Evolutionary conservation across 2,329 filamentous ascomycete species (phyloP), one percentile per base, ranked within the genome.

Genomic region (Verticillium isaacii): DNA sequence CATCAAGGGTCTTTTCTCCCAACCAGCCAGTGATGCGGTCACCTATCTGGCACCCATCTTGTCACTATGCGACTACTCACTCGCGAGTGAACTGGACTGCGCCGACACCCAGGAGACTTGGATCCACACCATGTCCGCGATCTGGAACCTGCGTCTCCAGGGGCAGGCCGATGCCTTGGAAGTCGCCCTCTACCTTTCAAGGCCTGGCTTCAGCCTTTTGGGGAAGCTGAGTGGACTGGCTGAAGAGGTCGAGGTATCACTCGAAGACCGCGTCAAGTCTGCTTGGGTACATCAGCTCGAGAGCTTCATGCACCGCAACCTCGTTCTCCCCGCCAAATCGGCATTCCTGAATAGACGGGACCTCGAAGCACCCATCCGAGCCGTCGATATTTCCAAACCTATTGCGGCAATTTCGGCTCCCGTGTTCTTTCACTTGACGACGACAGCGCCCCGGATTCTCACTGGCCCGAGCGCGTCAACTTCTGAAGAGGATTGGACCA

Each of bases 131-230:
- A 71, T 82, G 54, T 72, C 74, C 4, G 70, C 74, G 0, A 68
- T 86, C 5, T 87, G 84, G 85, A 76, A 80, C 23, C 73, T 87
- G 6, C 84, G 83, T 65, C 72, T 82, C n/a, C 82, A 82, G 63
- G 78, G 75, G 19, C 72, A 72, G 4, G 73, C 75, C 32, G 84
- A 86, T 66, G 74, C 73, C 2, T 63, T 77, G 8, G 79, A 84
- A 45, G 80, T 85, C 32, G 81, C 83, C 2, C 74, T 71, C 2
- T 72, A 80, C 58, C 70, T 85, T 6, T 82, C 82, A 54, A 67
- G 71, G 0, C 71, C 77, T 0, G 71, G 63, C 61, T 74, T 74
- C 55, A 69, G 69, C 8, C 72, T 85, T 32, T 66, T 85, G 1
- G 74, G 73, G 15, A 78, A 74, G 58, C 62, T 84, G 5, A 74